Evolutionary conservation across 768 basidiomycete species (phyloP), one percentile per base, ranked within the genome.

Genomic region (Xerocomellus chrysenteron): DNA sequence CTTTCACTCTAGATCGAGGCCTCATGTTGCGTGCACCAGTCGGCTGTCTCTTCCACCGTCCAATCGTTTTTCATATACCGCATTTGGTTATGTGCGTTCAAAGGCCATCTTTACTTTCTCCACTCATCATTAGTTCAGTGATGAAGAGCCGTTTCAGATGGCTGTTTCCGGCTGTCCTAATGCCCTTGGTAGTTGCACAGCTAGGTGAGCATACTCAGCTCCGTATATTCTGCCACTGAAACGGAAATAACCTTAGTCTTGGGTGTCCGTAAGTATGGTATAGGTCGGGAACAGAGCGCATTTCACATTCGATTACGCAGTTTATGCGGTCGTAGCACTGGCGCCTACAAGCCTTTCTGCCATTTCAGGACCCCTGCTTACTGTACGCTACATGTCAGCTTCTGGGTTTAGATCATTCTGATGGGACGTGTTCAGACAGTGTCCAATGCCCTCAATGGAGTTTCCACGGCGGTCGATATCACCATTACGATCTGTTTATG

Each of bases 1-100:
- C 30, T 33, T 43, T 43, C 21, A 39, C 33, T 56, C 47, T 37
- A 14, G 51, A 60, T 26, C 36, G 10, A 28, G 28, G 26, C 57
- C 64, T 68, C 57, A 64, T 55, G 56, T 50, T 50, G 12, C 19
- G 4, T 37, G 52, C 40, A 35, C 30, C 46, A 69, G 67, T 64
- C 64, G 12, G 36, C 48, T 5, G 56, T 68, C 58, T 59, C 61
- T n/a, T 50, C 50, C 42, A 45, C 67, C 11, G 64, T 63, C 30
- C 64, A 67, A 41, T 63, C 64, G 21, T 66, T 61, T 52, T 67
- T 68, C 61, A 63, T 65, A 54, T 66, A 56, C 52, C 61, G 64
- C 16, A 61, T 68, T 40, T 68, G 62, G 67, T 55, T 14, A 19
- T 32, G 66, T 64, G 55, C 28, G 65, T 66, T 41, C 24, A 35